These are phyloP conservation scores for Malus asiatica DNA, from an alignment of 306 rosid species.

Conservation along the genomic window DNA sequence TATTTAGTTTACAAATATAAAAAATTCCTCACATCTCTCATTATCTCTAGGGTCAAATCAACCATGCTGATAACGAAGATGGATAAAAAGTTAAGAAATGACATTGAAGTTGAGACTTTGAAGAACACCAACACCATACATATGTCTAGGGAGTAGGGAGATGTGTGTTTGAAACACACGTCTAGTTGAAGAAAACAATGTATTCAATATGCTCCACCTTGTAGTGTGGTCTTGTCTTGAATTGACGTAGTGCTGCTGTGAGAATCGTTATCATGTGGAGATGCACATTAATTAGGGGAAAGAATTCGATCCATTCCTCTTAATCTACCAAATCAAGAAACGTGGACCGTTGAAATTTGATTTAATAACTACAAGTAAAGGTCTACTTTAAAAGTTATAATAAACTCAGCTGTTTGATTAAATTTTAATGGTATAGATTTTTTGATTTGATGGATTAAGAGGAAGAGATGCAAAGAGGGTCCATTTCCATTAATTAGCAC, in stretches of 20 bases:
- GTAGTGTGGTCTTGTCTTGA: constrained; percentile 14
- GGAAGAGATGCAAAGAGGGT: accelerated
- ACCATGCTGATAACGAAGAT: no score
- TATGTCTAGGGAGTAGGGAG: no score
- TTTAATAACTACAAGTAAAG: accelerated
- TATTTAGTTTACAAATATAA: no score
- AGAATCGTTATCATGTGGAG: constrained; percentile 8
- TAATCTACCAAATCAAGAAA: accelerated
- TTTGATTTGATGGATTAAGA: no score
- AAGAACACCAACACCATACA: no score
- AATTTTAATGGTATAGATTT: accelerated
- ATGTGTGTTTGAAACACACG: not conserved
- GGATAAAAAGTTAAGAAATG: no score
- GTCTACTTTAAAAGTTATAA: no score
- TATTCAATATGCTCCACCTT: not conserved
- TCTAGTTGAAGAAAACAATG: not conserved
- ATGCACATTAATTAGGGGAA: not conserved
- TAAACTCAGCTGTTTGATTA: accelerated
- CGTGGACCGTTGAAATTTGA: accelerated
- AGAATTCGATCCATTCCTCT: accelerated
- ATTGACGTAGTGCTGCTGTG: not conserved
- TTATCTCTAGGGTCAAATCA: no score
- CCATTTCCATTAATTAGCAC: no score
- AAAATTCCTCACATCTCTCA: no score
- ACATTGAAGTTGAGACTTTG: no score